phyloP scores from a whole-genome alignment of 1,139 yeast genomes.

The Hyphopichia buzzinii region DNA sequence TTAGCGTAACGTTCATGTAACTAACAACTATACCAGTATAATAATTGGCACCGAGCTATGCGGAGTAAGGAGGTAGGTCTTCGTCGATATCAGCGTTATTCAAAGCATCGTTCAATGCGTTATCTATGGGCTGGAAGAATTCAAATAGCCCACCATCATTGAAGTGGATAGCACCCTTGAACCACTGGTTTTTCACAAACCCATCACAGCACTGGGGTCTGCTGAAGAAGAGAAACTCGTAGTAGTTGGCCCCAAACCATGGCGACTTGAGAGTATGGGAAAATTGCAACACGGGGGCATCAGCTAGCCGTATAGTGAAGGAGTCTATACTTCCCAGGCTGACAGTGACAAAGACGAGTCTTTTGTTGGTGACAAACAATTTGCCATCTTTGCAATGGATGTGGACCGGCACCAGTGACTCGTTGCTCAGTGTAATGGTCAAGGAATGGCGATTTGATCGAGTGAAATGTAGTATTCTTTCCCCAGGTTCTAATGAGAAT shows the following conservation, averaged over 20 bases:
- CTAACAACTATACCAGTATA: not conserved
- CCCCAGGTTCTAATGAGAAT: slow-evolving; percentile 1
- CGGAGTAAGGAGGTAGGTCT: slow-evolving; percentile 40
- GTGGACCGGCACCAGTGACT: not conserved
- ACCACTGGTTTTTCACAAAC: slow-evolving; percentile 39
- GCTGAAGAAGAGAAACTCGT: slow-evolving; percentile 43
- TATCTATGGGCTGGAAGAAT: slow-evolving; percentile 29
- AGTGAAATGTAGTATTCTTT: not conserved
- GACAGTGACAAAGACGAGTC: slow-evolving; percentile 36
- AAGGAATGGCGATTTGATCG: slow-evolving; percentile 2
- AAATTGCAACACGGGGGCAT: slow-evolving; percentile 21
- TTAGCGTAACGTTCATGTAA: too few relatives aligned
- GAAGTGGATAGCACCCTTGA: slow-evolving; percentile 37
- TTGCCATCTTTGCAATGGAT: slow-evolving; percentile 29
- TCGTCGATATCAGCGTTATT: slow-evolving; percentile 42
- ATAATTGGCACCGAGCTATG: too few relatives aligned
- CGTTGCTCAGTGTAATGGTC: slow-evolving; percentile 1
- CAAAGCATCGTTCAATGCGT: slow-evolving; percentile 28
- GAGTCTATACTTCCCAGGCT: slow-evolving; percentile 40
- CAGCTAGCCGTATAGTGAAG: slow-evolving; percentile 30
- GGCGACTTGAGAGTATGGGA: slow-evolving; percentile 46
- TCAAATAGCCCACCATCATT: slow-evolving; percentile 50
- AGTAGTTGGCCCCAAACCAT: slow-evolving; percentile 56
- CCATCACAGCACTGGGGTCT: slow-evolving; percentile 40
- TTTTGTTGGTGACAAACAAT: slow-evolving; percentile 34